Percentiles rank a stretch among this genome's conserved stretches.
Evolutionary conservation across 2,329 filamentous ascomycete genomes (phyloP).

Genomic region (Scytalidium sp.): DNA sequence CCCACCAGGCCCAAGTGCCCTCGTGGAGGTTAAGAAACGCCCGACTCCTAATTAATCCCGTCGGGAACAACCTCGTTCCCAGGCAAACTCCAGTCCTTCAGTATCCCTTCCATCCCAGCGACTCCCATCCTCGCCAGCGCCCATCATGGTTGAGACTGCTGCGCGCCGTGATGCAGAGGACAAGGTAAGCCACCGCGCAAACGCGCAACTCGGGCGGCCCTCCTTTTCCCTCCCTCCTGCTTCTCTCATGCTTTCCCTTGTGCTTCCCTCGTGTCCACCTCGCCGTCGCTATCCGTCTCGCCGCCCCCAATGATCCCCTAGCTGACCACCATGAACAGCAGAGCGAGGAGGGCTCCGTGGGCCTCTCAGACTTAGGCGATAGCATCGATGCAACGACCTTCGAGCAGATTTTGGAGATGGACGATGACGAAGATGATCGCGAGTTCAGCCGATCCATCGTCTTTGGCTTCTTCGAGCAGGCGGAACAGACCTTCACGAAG

Average conservation of each 20-base stretch:
- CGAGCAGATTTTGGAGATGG: conserved; percentile 97
- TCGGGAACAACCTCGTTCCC: not conserved
- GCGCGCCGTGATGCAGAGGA: not conserved
- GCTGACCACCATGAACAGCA: conserved; percentile 13
- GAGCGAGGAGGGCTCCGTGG: conserved; percentile 30
- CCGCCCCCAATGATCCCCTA: no score
- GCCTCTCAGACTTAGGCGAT: conserved; percentile 60
- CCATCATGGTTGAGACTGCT: not conserved
- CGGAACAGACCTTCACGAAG: conserved; percentile 76
- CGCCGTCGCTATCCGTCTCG: no score
- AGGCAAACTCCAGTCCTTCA: not conserved
- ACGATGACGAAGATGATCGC: conserved; percentile 79
- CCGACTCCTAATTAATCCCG: not conserved
- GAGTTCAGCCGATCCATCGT: conserved; percentile 91
- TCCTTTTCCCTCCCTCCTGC: no score
- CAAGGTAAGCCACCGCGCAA: not conserved
- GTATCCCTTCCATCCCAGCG: not conserved
- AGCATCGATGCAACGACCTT: conserved; percentile 80
- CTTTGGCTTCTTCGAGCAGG: conserved; percentile 89
- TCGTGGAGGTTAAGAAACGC: not conserved
- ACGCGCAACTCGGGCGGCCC: not conserved
- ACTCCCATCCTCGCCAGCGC: not conserved
- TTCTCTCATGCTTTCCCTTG: not conserved
- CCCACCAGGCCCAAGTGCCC: not conserved
- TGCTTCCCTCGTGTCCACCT: no score